Evolutionary conservation across 2,329 filamentous ascomycete genomes (phyloP), one percentile per base, ranked within the genome.

Genomic region (Talaromyces funiculosus): DNA sequence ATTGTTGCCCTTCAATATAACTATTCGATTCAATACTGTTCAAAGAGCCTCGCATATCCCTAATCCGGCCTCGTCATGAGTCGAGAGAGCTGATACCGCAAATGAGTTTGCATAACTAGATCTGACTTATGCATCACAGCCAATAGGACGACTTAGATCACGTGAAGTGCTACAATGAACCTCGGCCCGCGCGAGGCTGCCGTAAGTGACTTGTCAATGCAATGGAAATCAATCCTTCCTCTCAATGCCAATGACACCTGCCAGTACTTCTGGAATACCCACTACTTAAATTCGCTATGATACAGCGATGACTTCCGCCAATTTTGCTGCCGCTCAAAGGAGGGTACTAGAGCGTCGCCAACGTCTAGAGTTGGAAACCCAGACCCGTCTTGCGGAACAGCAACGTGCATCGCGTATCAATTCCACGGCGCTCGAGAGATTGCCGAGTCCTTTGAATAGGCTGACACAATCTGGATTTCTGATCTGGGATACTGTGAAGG

Each of bases 241-340:
- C 54, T 35, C 29, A 20, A 51, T 24, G 10, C 24, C 9, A 33
- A 26, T 14, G 47, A 59, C 35, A 20, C 35, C 29, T 33, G 33
- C 31, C 60, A 45, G 53, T 37, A 35, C 26, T 43, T 26, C 53
- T 57, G 55, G 49, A n/a, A 24, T 16, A 6, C 16, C 18, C 16
- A 4, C 31, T 16, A n/a, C 31, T 7, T 38, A 18, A 26, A 22
- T 38, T 58, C 49, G 42, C 56, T 62, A 77, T 76, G 75, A 68
- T 72, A 53, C 63, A 65, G 73, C 69, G 65, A 84, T 84, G 82
- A 82, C 78, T 65, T 80, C 81, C 59, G 78, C 82, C 71, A 89
- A 89, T 77, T 97, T 97, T 78, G 88, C 90, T 75, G 88, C 90
- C 74, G 93, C 93, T 66, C 92, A 97, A 79, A 84, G 90, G 78